phyloP scores from a whole-genome alignment of 495 filamentous ascomycete species.

The Aspergillus affinis region DNA sequence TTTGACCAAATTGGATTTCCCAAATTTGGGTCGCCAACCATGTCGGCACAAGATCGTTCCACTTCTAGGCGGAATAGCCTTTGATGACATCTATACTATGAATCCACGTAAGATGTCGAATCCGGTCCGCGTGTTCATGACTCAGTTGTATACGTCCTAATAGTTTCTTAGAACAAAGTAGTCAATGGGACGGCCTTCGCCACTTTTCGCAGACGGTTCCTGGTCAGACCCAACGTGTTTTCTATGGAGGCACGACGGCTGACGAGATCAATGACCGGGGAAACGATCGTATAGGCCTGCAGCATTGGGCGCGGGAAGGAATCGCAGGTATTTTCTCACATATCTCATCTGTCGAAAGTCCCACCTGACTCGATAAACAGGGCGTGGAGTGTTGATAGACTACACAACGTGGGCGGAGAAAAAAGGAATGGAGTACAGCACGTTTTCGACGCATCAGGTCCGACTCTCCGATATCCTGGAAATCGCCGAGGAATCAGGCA shows the following conservation, averaged over 20 bases:
- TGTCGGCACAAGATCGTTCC: constrained; percentile 44
- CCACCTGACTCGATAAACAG: constrained; percentile 18
- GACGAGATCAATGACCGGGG: constrained; percentile 50
- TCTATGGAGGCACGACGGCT: constrained; percentile 51
- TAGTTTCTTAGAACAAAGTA: constrained; percentile 48
- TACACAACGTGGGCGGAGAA: constrained; percentile 51
- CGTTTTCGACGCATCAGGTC: constrained; percentile 42
- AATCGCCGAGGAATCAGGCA: constrained; percentile 33
- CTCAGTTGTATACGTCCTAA: not conserved
- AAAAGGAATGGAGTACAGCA: constrained; percentile 35
- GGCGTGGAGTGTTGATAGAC: constrained; percentile 56
- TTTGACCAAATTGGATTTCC: constrained; percentile 45
- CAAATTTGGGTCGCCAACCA: constrained; percentile 41
- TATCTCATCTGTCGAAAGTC: not conserved
- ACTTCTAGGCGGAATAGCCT: constrained; percentile 43
- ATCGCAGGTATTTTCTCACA: constrained; percentile 37
- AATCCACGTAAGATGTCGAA: constrained; percentile 54
- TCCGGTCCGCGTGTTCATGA: not conserved
- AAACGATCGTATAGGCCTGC: constrained; percentile 49
- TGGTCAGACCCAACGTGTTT: constrained; percentile 37
- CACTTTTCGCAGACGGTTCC: constrained; percentile 45
- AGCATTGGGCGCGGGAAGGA: constrained; percentile 47
- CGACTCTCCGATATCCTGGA: constrained; percentile 39
- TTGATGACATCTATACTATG: constrained; percentile 63
- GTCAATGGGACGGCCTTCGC: constrained; percentile 72